These are phyloP conservation scores for Aphanocladium album DNA, from an alignment of 2,329 filamentous ascomycete genomes.

Conservation along the genomic window DNA sequence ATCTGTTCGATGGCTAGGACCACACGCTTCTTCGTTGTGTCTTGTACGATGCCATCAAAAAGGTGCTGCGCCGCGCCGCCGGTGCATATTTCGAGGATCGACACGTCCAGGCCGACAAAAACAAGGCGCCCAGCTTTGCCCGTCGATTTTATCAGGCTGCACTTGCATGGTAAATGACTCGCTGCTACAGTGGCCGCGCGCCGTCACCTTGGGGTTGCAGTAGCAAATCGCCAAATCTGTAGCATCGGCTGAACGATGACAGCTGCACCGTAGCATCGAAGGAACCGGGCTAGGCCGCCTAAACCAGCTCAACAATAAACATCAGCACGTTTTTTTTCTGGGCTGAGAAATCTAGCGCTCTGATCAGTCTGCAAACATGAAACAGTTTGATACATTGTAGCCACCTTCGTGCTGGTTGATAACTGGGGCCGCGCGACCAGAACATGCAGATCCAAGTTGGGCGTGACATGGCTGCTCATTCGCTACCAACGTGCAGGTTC, in stretches of 20 bases:
- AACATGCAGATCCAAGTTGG: background rate
- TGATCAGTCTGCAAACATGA: too few species aligned
- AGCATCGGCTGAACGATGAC: background rate
- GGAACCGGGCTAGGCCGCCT: background rate
- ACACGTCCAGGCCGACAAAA: background rate
- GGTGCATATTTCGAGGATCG: background rate
- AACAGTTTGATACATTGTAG: too few species aligned
- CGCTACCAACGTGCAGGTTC: background rate
- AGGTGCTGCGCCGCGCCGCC: background rate
- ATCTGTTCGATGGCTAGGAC: too few species aligned
- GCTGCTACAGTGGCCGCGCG: background rate
- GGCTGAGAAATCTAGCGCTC: too few species aligned
- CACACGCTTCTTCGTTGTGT: background rate
- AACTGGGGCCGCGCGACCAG: too few species aligned
- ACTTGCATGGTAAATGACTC: slow-evolving; percentile 6
- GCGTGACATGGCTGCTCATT: background rate
- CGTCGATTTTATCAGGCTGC: background rate
- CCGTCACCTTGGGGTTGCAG: background rate
- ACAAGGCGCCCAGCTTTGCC: background rate
- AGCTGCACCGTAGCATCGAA: background rate
- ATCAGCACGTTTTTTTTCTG: too few species aligned
- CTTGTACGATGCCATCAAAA: background rate
- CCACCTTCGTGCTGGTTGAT: background rate
- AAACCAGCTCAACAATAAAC: background rate
- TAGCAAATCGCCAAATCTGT: background rate